Percentiles rank a stretch among this genome's conserved stretches.
Evolutionary conservation across 1,284 basidiomycete species (phyloP).

Genomic region (Athelia psychrophila): DNA sequence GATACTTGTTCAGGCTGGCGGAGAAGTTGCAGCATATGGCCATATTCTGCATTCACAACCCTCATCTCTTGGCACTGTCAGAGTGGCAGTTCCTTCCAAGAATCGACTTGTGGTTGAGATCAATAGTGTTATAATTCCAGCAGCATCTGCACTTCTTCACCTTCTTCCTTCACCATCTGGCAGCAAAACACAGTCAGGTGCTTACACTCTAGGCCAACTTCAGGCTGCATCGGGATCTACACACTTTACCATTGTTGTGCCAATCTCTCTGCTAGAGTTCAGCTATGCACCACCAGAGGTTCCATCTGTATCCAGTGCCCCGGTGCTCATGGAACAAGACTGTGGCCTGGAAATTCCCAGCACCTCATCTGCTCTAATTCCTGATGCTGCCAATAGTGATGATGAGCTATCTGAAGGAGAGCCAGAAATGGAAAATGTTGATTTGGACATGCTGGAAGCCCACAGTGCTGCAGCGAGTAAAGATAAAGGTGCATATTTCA

Average conservation of each 20-base stretch:
- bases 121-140: neutral
- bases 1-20: neutral
- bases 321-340: no score
- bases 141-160: neutral
- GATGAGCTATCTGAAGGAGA: no score
- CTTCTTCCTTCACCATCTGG: neutral
- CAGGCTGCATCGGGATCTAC: neutral
- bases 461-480: no score
- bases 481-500: no score
- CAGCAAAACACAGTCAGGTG: neutral
- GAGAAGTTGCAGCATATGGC: neutral
- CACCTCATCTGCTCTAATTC: no score
- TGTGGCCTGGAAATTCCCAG: no score
- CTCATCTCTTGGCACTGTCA: neutral
- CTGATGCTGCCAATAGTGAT: no score
- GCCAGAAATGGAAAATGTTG: no score
- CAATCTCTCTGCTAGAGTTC: neutral
- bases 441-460: no score
- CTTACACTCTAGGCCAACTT: neutral
- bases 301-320: neutral
- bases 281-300: neutral
- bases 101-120: neutral
- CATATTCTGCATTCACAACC: neutral
- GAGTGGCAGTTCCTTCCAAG: neutral
- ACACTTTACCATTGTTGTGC: neutral